These are phyloP conservation scores for Colletotrichum shisoi DNA, from an alignment of 2,329 filamentous ascomycete species.

Conservation along the genomic window DNA sequence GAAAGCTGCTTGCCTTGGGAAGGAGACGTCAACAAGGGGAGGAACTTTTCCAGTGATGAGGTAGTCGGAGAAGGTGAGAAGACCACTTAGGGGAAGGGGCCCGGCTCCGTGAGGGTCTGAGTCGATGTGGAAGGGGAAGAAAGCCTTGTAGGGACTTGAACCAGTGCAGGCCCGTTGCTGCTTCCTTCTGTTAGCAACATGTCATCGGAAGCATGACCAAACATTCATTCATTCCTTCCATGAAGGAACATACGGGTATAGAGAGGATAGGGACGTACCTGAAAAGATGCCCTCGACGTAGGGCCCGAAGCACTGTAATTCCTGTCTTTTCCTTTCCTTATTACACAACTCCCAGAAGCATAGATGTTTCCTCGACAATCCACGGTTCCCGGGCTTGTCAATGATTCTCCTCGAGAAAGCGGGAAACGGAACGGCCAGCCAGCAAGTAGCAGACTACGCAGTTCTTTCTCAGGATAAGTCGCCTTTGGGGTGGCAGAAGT, in stretches of 20 bases:
- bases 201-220: neutral
- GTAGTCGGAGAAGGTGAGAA: slow-evolving; percentile 3
- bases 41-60: slow-evolving; percentile 19
- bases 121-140: slow-evolving; percentile 3
- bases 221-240: slow-evolving; percentile 5
- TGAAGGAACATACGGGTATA: neutral
- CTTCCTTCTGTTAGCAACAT: slow-evolving; percentile 17
- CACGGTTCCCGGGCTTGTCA: neutral
- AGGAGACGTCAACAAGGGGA: slow-evolving; percentile 16
- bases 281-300: neutral
- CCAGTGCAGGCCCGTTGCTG: slow-evolving; percentile 7
- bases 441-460: neutral
- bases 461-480: neutral
- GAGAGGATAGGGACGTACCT: neutral
- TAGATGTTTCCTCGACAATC: neutral
- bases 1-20: slow-evolving; percentile 8
- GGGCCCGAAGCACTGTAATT: neutral
- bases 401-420: neutral
- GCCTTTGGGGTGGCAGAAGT: neutral
- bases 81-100: neutral
- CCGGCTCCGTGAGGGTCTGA: neutral
- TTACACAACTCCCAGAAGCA: neutral
- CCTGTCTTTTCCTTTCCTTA: neutral
- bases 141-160: slow-evolving; percentile 10
- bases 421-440: neutral